Evolutionary conservation across 2,329 filamentous ascomycete species (phyloP), one percentile per base, ranked within the genome.

Genomic region (Hysterium pulicare): DNA sequence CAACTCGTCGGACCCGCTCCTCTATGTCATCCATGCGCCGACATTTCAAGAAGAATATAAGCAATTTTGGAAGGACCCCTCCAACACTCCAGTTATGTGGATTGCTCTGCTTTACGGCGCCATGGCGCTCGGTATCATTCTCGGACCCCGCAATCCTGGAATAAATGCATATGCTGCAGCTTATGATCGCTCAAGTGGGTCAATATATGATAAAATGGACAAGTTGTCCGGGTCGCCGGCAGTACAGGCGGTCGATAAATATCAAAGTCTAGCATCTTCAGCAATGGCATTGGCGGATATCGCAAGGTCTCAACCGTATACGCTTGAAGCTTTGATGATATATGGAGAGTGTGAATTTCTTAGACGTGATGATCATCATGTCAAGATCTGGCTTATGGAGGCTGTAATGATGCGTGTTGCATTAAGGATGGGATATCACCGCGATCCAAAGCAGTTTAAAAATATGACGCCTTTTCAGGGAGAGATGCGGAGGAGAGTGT

Each of bases 391-490:
- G 52, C 41, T 58, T n/a, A 49, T 57, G 45, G 47, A 53, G 19
- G 55, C 52, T 9, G 45, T 58, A 6, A 43, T 41, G 2, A 28
- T 59, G n/a, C 50, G 54, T n/a, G 44, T 55, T 1, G 57, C 57
- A 6, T 41, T 59, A 44, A 52, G 58, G 6, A 67, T 68, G 64
- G 68, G 68, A 3, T 67, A 67, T 42, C 68, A 70, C 39, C 57
- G 66, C 15, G 66, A 70, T 39, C 51, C 53, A 4, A 48, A 44
- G 17, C 55, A 61, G 21, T 60, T 62, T 33, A 46, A 53, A n/a
- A 40, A 39, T 10, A 57, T 68, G 21, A 54, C 64, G 2, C 51
- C 57, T 1, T 66, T 67, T 36, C 53, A 62, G 22, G 61, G 53
- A 2, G 67, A 70, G 41, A 67, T 69, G 59, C 58, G 65, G 1